A percentile compares a stretch with the other conserved stretches of the same genome.
Conservation (phyloP, 768 basidiomycete genomes). For the Fistulinella prunicolor region DNA sequence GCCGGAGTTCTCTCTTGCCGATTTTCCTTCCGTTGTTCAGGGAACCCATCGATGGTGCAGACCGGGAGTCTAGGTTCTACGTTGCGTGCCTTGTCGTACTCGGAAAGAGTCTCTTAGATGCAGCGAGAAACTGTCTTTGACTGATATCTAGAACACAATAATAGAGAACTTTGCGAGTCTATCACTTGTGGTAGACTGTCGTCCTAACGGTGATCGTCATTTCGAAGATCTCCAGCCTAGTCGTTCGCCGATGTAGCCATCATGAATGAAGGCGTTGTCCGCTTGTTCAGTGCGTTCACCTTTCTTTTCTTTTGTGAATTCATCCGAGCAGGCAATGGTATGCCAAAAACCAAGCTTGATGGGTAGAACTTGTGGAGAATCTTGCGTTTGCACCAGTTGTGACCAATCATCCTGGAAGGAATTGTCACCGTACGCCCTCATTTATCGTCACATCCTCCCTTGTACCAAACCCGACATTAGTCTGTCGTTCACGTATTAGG, state of each 20-base stretch:
- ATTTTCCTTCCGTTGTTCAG: background rate
- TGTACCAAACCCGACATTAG: no score
- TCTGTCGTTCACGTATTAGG: conserved; percentile 83
- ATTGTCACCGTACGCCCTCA: conserved; percentile 74
- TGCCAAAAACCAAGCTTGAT: background rate
- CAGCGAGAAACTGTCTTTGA: no score
- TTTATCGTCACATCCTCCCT: background rate
- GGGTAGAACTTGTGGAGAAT: conserved; percentile 24
- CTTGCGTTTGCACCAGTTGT: conserved; percentile 79
- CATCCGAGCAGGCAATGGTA: background rate
- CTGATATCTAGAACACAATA: no score
- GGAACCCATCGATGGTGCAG: background rate
- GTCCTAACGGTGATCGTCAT: no score
- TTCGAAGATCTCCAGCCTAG: conserved; percentile 47
- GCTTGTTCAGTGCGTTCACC: conserved; percentile 73
- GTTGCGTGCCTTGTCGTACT: background rate
- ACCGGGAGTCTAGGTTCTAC: background rate
- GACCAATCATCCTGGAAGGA: conserved; percentile 79
- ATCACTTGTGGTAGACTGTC: no score
- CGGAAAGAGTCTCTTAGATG: background rate
- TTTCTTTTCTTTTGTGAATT: background rate
- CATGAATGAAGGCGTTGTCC: conserved; percentile 82
- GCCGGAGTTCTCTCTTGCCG: background rate
- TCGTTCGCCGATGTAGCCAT: conserved; percentile 89
- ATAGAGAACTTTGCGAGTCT: no score